These are phyloP conservation scores for Boletellus emodensis DNA, from an alignment of 768 basidiomycete species.

Conservation along the genomic window DNA sequence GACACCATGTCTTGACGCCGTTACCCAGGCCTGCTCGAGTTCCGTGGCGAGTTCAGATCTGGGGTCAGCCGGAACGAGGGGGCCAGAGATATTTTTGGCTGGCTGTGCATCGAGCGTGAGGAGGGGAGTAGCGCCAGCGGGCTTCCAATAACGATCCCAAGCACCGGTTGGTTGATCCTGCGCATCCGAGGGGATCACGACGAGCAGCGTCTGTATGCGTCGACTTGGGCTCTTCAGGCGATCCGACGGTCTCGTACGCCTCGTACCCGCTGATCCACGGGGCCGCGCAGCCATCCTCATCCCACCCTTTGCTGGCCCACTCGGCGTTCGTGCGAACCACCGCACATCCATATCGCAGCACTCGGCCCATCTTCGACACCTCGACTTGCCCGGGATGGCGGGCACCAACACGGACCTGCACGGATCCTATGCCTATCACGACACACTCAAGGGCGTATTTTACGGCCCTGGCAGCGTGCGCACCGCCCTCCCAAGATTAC, in stretches of 20 bases:
- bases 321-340: too few relatives aligned
- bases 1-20: background rate
- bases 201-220: background rate
- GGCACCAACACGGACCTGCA: conserved; percentile 11
- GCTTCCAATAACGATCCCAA: conserved; percentile 1
- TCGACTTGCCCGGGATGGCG: conserved; percentile 4
- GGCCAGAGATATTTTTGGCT: too few relatives aligned
- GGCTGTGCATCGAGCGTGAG: too few relatives aligned
- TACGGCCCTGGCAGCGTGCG: conserved; percentile 68
- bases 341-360: background rate
- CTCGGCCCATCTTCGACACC: background rate
- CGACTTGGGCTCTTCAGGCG: conserved; percentile 8
- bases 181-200: conserved; percentile 16
- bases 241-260: conserved; percentile 8
- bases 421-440: conserved; percentile 65
- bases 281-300: background rate
- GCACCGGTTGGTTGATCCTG: background rate
- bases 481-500: conserved; percentile 61
- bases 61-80: conserved; percentile 21
- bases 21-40: too few relatives aligned
- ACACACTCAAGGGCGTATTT: conserved; percentile 62
- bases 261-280: conserved; percentile 11
- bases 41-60: conserved; percentile 32
- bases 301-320: conserved; percentile 8
- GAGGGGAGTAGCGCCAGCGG: too few relatives aligned